Conservation (phyloP, 2,329 filamentous ascomycete species). For the Acephala macrosclerotiorum region DNA sequence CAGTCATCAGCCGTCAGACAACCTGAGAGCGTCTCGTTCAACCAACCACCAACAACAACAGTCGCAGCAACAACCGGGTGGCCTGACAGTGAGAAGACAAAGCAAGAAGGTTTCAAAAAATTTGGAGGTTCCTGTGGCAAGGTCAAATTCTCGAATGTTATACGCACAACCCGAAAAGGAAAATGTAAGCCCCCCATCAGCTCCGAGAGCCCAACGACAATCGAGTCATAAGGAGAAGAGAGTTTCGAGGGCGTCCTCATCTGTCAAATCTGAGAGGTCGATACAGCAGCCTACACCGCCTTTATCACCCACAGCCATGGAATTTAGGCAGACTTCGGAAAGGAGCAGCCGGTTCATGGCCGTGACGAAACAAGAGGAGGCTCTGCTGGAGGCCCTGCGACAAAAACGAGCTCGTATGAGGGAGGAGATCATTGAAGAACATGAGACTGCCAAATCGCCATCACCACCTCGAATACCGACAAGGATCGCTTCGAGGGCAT, state of each 20-base stretch:
- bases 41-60: constrained; percentile 10
- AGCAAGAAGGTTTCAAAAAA: constrained; percentile 22
- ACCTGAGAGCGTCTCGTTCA: background rate
- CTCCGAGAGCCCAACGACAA: background rate
- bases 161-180: constrained; percentile 23
- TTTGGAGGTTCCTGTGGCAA: constrained; percentile 33
- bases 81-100: constrained; percentile 20
- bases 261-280: constrained; percentile 17
- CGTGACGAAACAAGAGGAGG: constrained; percentile 60
- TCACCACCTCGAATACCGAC: constrained; percentile 32
- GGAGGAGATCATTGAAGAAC: constrained; percentile 47
- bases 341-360: constrained; percentile 50
- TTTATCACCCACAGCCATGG: constrained; percentile 39
- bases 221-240: constrained; percentile 18
- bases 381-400: constrained; percentile 57
- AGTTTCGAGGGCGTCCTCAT: background rate
- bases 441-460: constrained; percentile 37
- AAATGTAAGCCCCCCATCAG: background rate
- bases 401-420: constrained; percentile 55
- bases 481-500: constrained; percentile 24
- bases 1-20: background rate
- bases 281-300: constrained; percentile 38
- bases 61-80: constrained; percentile 21
- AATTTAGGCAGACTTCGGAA: constrained; percentile 30
- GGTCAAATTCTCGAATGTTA: constrained; percentile 21